phyloP scores from a whole-genome alignment of 2,329 filamentous ascomycete species.

The Mariannaea sp. region DNA sequence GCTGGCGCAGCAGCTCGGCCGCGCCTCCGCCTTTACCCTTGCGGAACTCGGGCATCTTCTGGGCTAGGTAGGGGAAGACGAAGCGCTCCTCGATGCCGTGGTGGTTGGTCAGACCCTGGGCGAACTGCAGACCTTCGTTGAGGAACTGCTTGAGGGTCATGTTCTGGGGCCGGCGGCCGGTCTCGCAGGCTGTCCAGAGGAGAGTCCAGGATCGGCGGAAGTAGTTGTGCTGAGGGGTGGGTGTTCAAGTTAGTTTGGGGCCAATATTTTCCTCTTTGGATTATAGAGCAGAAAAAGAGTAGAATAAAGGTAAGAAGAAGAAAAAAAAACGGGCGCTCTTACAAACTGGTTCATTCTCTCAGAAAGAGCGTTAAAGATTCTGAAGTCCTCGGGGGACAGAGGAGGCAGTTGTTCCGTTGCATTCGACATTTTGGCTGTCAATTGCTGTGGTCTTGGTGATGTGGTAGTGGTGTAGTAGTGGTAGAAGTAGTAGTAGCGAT shows the following conservation, averaged over 20 bases:
- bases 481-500: no score
- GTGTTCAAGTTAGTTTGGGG: background rate
- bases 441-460: background rate
- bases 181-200: conserved; percentile 68
- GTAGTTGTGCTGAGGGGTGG: conserved; percentile 65
- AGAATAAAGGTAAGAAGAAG: no score
- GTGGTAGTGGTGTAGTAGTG: no score
- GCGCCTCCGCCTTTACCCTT: conserved; percentile 27
- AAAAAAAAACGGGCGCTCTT: no score
- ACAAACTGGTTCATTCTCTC: conserved; percentile 77
- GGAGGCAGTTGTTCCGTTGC: conserved; percentile 59
- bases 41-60: conserved; percentile 78
- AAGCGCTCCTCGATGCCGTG: conserved; percentile 83
- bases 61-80: conserved; percentile 78
- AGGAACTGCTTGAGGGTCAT: conserved; percentile 74
- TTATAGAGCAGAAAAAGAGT: no score
- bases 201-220: conserved; percentile 77
- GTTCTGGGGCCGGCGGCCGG: conserved; percentile 61
- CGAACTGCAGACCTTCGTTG: conserved; percentile 69
- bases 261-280: no score
- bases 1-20: conserved; percentile 72
- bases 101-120: conserved; percentile 72
- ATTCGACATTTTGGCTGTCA: conserved; percentile 27
- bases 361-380: conserved; percentile 72
- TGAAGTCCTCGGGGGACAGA: conserved; percentile 69